These are phyloP conservation scores for Apiospora sp. DNA, from an alignment of 2,329 filamentous ascomycete genomes.

Conservation along the genomic window DNA sequence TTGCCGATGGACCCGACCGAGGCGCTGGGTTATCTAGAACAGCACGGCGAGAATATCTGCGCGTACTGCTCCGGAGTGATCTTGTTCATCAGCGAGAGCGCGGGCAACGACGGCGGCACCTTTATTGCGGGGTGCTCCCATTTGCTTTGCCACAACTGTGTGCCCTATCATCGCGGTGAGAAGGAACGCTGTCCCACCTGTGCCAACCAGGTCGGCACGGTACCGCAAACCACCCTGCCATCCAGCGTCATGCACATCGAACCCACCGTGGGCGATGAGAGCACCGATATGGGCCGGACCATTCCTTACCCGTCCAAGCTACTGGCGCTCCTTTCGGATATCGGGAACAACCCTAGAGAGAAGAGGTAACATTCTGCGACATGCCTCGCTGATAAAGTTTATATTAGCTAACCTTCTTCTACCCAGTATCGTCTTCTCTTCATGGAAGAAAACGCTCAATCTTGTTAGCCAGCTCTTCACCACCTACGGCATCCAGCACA, in stretches of 20 bases:
- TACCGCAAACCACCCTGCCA: not conserved
- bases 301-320: not conserved
- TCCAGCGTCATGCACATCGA: not conserved
- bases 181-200: not conserved
- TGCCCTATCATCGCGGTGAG: not conserved
- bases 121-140: not conserved
- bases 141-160: not conserved
- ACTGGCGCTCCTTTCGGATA: not conserved
- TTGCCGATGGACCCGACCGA: constrained; percentile 16
- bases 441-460: constrained; percentile 25
- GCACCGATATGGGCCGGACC: not conserved
- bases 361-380: not conserved
- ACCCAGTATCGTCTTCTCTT: constrained; percentile 25
- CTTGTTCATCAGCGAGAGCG: not conserved
- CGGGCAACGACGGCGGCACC: not conserved
- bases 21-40: constrained; percentile 1
- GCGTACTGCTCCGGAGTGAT: not conserved
- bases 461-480: constrained; percentile 17
- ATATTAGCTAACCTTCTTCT: not conserved
- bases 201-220: not conserved
- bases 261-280: not conserved
- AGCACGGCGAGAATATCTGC: not conserved
- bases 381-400: not conserved
- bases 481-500: not conserved
- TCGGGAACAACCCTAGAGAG: not conserved